Evolutionary conservation across 495 filamentous ascomycete species (phyloP), one percentile per base, ranked within the genome.

Genomic region (Aspergillus nidulans): DNA sequence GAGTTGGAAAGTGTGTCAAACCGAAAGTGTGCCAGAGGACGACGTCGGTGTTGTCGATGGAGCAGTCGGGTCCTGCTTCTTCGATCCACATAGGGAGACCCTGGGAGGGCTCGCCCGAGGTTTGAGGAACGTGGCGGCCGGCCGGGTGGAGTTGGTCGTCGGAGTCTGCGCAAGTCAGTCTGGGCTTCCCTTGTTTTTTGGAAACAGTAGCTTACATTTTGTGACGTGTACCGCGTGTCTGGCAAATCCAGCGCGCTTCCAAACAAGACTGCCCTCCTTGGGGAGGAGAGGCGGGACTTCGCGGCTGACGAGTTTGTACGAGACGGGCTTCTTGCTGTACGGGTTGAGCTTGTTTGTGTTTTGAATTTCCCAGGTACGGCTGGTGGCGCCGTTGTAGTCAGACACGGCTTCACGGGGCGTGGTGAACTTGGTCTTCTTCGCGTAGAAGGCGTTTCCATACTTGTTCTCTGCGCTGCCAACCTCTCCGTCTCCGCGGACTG

Each of bases 11-110:
- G 68, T 97, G 92, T 7, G 86, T 92, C 5, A 96, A 74, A 25
- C 92, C 92, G 63, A 96, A 97, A 0, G 92, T 97, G 70, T 97
- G 92, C 92, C 92, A 97, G 19, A 97, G 80, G 3, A 97, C 92
- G 20, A 96, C 70, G 69, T 97, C 89, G 6, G 85, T 88, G 71
- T 96, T 88, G 23, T 89, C 89, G 58, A 96, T 87, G 34, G 75
- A 84, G 59, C 76, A 82, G 39, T 71, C 75, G n/a, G 85, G 83
- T 52, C 90, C 84, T 6, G 79, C 84, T 12, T 68, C 63, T 53
- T 77, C 69, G 56, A 96, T 89, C 92, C 92, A 97, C 56, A 86
- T 81, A 0, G 90, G 87, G 0, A 97, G 72, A 8, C 90, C 91
- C 16, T 75, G 69, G 0, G 89, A 87, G 3, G 90, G 89, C 58